Percentiles rank a stretch among this genome's conserved stretches.
Conservation (phyloP, 371 early-diverging fungal genomes). For the Apophysomyces variabilis region DNA sequence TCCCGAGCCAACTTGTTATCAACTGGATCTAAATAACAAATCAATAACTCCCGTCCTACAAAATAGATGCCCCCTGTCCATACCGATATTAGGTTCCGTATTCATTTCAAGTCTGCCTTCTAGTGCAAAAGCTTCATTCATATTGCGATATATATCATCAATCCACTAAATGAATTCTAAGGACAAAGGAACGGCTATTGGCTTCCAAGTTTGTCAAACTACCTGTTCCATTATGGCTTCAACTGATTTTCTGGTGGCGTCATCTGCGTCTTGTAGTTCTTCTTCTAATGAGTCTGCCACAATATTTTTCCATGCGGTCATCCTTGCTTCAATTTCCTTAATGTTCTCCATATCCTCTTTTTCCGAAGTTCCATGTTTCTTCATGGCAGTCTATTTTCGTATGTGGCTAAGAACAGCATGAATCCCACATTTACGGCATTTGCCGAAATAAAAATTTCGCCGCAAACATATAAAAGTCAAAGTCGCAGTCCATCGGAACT, state of each 20-base stretch:
- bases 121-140: not conserved
- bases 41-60: not conserved
- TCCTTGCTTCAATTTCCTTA: not conserved
- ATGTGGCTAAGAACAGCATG: too few relatives aligned
- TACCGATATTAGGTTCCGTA: too few relatives aligned
- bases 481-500: too few relatives aligned
- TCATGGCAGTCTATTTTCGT: too few relatives aligned
- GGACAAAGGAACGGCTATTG: not conserved
- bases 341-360: not conserved
- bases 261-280: not conserved
- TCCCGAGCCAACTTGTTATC: not conserved
- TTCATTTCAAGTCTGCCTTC: not conserved
- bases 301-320: not conserved
- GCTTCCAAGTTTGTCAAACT: not conserved
- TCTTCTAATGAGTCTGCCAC: not conserved
- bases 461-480: too few relatives aligned
- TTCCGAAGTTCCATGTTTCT: too few relatives aligned
- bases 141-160: not conserved
- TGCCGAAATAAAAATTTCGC: too few relatives aligned
- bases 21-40: not conserved
- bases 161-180: not conserved
- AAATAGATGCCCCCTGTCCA: not conserved
- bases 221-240: conserved; percentile 2
- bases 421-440: too few relatives aligned
- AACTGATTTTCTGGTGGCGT: not conserved